Evolutionary conservation across 805 yeast genomes (phyloP).

Genomic region (Saccharomycopsis capsularis): DNA sequence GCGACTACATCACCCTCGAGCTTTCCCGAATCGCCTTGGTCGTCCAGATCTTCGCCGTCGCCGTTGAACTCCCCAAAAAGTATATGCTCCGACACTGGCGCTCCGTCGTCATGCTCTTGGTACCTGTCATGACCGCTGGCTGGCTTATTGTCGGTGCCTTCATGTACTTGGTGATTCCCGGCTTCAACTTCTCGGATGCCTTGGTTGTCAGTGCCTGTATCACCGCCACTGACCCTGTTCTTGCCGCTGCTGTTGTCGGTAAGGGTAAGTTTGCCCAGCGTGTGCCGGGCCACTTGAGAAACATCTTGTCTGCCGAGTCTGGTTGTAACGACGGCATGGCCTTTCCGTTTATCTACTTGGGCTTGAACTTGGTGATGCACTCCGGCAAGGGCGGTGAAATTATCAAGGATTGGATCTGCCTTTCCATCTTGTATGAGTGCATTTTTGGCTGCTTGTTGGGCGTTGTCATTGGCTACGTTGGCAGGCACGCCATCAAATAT

Average conservation of each 20-base stretch:
- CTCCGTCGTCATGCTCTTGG: constrained; percentile 62
- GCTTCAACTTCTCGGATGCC: constrained; percentile 62
- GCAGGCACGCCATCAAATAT: constrained; percentile 63
- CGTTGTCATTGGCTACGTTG: constrained; percentile 57
- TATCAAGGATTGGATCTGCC: constrained; percentile 70
- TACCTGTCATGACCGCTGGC: constrained; percentile 87
- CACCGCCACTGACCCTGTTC: constrained; percentile 92
- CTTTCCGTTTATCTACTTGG: constrained; percentile 75
- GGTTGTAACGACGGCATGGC: constrained; percentile 97
- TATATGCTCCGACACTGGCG: constrained; percentile 82
- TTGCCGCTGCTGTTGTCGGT: constrained; percentile 94
- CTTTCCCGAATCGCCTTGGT: constrained; percentile 75
- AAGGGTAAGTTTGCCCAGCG: constrained; percentile 86
- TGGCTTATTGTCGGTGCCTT: constrained; percentile 81
- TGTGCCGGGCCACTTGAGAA: constrained; percentile 88
- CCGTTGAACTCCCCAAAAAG: constrained; percentile 86
- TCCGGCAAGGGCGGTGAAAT: constrained; percentile 60
- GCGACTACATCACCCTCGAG: constrained; percentile 77
- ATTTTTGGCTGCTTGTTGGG: constrained; percentile 74
- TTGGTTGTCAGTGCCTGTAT: constrained; percentile 78
- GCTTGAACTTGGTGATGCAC: constrained; percentile 61
- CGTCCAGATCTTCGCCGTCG: constrained; percentile 88
- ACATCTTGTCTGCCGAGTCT: constrained; percentile 75
- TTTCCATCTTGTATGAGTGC: constrained; percentile 78
- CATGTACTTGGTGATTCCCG: constrained; percentile 71